Percentiles rank a stretch among this genome's conserved stretches.
Evolutionary conservation across 257 asterid genomes (phyloP).

Genomic region (Gentiana straminea): DNA sequence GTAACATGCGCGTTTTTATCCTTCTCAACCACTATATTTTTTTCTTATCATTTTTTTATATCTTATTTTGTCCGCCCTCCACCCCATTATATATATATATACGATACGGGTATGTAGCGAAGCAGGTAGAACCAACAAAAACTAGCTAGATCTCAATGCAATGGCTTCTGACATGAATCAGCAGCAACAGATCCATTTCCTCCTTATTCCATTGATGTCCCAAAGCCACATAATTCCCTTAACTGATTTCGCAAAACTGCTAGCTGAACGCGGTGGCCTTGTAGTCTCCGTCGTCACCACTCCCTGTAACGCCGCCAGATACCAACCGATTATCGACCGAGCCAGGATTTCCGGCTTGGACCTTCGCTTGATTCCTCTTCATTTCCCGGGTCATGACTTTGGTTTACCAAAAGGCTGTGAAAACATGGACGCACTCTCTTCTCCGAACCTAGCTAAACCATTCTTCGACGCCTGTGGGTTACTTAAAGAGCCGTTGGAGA

Average conservation of each 20-base stretch:
- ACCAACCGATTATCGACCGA: slow-evolving; percentile 25
- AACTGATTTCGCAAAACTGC: slow-evolving; percentile 21
- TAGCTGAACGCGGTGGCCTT: slow-evolving; percentile 31
- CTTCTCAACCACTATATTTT: too few relatives aligned
- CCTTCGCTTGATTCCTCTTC: slow-evolving; percentile 36
- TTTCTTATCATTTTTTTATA: too few relatives aligned
- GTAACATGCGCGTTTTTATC: too few relatives aligned
- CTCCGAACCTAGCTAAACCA: slow-evolving; percentile 33
- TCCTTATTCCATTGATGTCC: slow-evolving; percentile 22
- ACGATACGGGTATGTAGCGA: too few relatives aligned
- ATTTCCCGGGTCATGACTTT: slow-evolving; percentile 45
- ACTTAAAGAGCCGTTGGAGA: slow-evolving; percentile 44
- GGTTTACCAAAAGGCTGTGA: slow-evolving; percentile 67
- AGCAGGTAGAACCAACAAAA: too few relatives aligned
- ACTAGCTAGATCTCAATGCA: neutral
- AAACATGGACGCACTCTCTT: slow-evolving; percentile 65
- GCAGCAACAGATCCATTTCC: slow-evolving; percentile 16
- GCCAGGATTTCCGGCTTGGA: slow-evolving; percentile 29
- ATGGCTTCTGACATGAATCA: slow-evolving; percentile 17
- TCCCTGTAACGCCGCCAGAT: slow-evolving; percentile 46
- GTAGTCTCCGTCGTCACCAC: slow-evolving; percentile 44
- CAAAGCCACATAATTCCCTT: slow-evolving; percentile 26
- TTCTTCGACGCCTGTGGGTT: slow-evolving; percentile 39
- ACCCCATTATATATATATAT: too few relatives aligned
- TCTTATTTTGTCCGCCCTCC: too few relatives aligned